Percentiles rank a stretch among this genome's conserved stretches.
Conservation (phyloP, 805 yeast species). For the Wickerhamiella shivajii region DNA sequence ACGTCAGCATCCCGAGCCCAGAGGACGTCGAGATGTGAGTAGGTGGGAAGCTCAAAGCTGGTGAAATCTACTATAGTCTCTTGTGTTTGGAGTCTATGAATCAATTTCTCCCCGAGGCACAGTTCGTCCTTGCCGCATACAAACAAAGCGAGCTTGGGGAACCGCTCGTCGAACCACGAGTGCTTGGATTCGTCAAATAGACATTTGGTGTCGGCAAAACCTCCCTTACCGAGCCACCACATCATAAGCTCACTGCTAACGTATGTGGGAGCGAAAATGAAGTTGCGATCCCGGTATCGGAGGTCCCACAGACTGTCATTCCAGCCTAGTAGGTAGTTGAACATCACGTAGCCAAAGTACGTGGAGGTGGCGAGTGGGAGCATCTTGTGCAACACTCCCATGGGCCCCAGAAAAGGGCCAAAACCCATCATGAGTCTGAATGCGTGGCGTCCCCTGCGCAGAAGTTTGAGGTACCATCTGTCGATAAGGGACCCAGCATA, state of each 20-base stretch:
- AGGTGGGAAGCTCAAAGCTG: slow-evolving; percentile 37
- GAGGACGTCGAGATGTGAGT: slow-evolving; percentile 78
- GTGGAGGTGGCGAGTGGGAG: slow-evolving; percentile 45
- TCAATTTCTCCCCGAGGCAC: slow-evolving; percentile 59
- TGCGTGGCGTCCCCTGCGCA: slow-evolving; percentile 17
- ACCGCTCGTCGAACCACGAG: slow-evolving; percentile 27
- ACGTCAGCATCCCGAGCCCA: slow-evolving; percentile 77
- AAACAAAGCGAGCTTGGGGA: slow-evolving; percentile 51
- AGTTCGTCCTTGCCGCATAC: slow-evolving; percentile 61
- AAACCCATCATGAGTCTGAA: slow-evolving; percentile 47
- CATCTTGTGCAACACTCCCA: slow-evolving; percentile 43
- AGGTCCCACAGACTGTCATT: slow-evolving; percentile 63
- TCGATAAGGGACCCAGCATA: slow-evolving; percentile 70
- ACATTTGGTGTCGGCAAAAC: slow-evolving; percentile 37
- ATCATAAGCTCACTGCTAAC: slow-evolving; percentile 69
- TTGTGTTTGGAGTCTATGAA: slow-evolving; percentile 43
- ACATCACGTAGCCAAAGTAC: slow-evolving; percentile 59
- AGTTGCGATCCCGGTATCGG: slow-evolving; percentile 52
- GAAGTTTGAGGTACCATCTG: slow-evolving; percentile 26
- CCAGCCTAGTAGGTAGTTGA: slow-evolving; percentile 82
- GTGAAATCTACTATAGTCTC: slow-evolving; percentile 30
- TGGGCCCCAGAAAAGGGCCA: slow-evolving; percentile 61
- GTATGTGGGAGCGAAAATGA: slow-evolving; percentile 73
- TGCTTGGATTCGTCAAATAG: slow-evolving; percentile 38
- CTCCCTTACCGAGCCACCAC: slow-evolving; percentile 69